Percentiles rank a stretch among this genome's conserved stretches.
Conservation (phyloP, 345 rosid genomes). For the Gossypium raimondii region DNA sequence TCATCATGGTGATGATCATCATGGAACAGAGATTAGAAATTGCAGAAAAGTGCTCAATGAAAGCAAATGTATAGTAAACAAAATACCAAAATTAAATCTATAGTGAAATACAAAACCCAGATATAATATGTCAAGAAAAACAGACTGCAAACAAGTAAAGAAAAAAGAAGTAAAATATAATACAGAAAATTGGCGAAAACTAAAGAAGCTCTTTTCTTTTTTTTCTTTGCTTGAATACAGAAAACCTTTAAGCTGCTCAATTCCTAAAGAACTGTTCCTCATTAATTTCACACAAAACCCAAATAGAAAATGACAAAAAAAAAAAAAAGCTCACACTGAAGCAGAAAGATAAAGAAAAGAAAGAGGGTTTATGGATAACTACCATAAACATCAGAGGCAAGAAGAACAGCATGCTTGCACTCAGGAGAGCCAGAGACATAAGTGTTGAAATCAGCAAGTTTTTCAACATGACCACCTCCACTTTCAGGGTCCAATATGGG, state of each 20-base stretch:
- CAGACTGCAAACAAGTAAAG: too few species aligned
- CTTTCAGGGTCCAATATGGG: constrained; percentile 43
- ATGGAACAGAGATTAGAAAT: neutral
- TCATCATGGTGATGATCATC: neutral
- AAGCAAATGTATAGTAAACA: neutral
- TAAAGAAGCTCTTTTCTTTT: neutral
- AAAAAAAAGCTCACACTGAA: neutral
- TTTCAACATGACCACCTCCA: constrained; percentile 60
- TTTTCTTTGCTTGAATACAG: neutral
- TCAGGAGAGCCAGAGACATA: constrained; percentile 59
- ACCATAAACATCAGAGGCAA: constrained; percentile 71
- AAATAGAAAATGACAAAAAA: neutral
- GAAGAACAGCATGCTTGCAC: constrained; percentile 55
- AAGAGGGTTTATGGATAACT: neutral
- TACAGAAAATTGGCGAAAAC: neutral
- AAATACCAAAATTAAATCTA: neutral
- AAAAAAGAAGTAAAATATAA: too few species aligned
- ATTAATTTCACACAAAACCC: neutral
- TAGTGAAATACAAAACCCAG: neutral
- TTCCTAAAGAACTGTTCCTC: neutral
- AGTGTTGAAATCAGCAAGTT: constrained; percentile 55
- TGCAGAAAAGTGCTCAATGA: neutral
- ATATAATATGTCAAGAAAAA: neutral
- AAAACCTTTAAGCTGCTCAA: neutral
- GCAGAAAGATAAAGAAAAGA: neutral